Percentiles rank a stretch among this genome's conserved stretches.
Conservation (phyloP, 495 filamentous ascomycete species). For the Neurospora pannonica region DNA sequence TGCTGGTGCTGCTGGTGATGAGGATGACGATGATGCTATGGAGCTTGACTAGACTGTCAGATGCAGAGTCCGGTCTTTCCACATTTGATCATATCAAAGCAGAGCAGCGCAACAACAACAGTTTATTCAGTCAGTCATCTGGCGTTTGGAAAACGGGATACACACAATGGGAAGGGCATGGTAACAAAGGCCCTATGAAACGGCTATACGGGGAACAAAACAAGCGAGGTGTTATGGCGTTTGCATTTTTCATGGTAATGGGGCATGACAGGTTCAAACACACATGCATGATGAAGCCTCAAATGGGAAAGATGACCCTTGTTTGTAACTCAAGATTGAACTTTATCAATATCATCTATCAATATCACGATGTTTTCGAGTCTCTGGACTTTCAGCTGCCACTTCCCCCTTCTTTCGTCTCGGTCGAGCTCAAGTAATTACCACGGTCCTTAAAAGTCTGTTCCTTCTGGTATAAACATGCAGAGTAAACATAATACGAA, state of each 20-base stretch:
- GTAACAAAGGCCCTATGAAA: neutral
- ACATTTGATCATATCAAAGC: neutral
- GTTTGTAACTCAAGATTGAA: neutral
- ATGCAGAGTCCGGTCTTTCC: neutral
- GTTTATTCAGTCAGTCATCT: neutral
- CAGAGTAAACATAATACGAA: neutral
- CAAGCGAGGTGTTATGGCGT: neutral
- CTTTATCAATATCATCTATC: neutral
- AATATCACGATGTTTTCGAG: too few relatives aligned
- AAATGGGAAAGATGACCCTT: neutral
- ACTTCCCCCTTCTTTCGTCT: neutral
- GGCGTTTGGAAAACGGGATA: neutral
- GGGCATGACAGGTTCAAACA: neutral
- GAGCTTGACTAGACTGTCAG: conserved; percentile 49
- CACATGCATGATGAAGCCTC: neutral
- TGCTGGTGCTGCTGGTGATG: neutral
- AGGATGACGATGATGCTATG: conserved; percentile 58
- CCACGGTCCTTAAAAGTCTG: neutral
- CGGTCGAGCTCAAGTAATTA: neutral
- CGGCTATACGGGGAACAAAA: neutral
- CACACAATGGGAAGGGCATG: neutral
- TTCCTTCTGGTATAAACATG: neutral
- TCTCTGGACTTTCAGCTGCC: too few relatives aligned
- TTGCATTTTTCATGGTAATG: neutral
- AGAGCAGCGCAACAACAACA: neutral